Evolutionary conservation across 306 rosid genomes (phyloP).

Genomic region (Rosa chinensis): DNA sequence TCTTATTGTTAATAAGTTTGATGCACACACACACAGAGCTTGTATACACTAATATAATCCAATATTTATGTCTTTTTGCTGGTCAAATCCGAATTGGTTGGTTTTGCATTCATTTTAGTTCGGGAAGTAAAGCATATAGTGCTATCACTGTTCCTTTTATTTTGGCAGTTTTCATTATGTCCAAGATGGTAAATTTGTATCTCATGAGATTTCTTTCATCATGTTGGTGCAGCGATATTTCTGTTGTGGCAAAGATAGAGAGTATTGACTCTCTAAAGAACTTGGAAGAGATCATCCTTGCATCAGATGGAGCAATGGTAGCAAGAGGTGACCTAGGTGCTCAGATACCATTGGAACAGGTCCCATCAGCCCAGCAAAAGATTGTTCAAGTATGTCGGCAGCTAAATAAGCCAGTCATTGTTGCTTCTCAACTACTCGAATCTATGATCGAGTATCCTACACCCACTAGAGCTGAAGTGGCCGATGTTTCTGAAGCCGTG

Average conservation of each 20-base stretch:
- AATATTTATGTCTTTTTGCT: background rate
- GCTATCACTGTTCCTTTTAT: background rate
- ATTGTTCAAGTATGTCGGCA: constrained; percentile 94
- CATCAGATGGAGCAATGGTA: constrained; percentile 99
- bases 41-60: background rate
- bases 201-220: constrained; percentile 1
- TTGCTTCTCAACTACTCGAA: constrained; percentile 96
- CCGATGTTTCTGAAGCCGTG: constrained; percentile 99
- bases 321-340: constrained; percentile 99
- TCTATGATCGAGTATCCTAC: constrained; percentile 99
- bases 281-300: constrained; percentile 86
- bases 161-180: background rate
- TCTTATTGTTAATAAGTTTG: background rate
- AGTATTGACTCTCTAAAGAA: constrained; percentile 93
- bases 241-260: constrained; percentile 94
- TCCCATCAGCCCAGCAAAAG: constrained; percentile 91
- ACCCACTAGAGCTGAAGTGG: constrained; percentile 99
- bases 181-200: constrained; percentile 13
- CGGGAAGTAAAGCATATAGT: background rate
- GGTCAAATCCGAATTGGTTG: background rate
- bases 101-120: background rate
- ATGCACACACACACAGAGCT: background rate
- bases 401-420: constrained; percentile 94
- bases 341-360: constrained; percentile 97
- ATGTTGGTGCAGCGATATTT: constrained; percentile 63